These are phyloP conservation scores for Piromyces sp. DNA, from an alignment of 192 early-diverging fungal genomes.

Conservation along the genomic window DNA sequence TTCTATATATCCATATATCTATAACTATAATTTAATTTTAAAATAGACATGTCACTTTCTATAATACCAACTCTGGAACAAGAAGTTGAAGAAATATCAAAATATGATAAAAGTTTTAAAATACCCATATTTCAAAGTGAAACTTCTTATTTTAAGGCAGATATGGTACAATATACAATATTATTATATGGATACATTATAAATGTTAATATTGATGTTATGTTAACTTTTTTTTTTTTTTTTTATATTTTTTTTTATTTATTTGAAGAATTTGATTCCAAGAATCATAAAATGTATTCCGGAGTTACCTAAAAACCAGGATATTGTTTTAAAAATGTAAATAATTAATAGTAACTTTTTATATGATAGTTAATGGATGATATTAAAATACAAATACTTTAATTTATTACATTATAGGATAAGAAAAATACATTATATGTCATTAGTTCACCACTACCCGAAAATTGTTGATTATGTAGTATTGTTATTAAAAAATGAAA, in stretches of 20 bases:
- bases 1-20: not conserved
- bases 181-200: too few relatives aligned
- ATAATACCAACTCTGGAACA: not conserved
- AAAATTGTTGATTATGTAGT: not conserved
- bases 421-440: not conserved
- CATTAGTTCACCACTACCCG: not conserved
- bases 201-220: too few relatives aligned
- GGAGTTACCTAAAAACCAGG: not conserved
- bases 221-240: too few relatives aligned
- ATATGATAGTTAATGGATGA: too few relatives aligned
- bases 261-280: not conserved
- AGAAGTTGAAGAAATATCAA: not conserved
- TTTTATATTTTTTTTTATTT: too few relatives aligned
- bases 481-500: not conserved
- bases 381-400: too few relatives aligned
- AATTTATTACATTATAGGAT: not conserved
- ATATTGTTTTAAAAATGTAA: not conserved
- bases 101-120: not conserved
- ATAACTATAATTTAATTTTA: not conserved
- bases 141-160: not conserved
- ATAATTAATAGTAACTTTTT: too few relatives aligned
- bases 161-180: not conserved
- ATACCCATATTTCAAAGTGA: not conserved
- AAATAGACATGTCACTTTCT: not conserved
- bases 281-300: not conserved